A percentile compares a stretch with the other conserved stretches of the same genome.
These are phyloP conservation scores for Micromonas commoda DNA, from an alignment of 139 green algal genomes.

Conservation along the genomic window DNA sequence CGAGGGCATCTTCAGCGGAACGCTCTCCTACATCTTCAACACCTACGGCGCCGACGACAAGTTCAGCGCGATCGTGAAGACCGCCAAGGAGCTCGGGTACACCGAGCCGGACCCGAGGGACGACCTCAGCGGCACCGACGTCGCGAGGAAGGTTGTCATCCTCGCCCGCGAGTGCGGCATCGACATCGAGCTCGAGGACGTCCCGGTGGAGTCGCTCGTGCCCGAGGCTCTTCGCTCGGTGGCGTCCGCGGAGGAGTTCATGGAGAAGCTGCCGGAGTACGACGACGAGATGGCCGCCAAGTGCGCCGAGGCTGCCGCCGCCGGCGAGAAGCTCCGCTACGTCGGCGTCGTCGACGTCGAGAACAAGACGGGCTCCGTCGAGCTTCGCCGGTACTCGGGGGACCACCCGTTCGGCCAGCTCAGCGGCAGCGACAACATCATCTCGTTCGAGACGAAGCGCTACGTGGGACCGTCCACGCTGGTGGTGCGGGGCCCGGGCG, in stretches of 20 bases:
- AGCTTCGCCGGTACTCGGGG: slow-evolving; percentile 76
- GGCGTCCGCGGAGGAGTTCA: slow-evolving; percentile 62
- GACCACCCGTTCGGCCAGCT: slow-evolving; percentile 83
- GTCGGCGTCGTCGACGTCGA: slow-evolving; percentile 84
- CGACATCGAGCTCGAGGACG: slow-evolving; percentile 72
- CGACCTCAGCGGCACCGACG: slow-evolving; percentile 84
- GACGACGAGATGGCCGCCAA: slow-evolving; percentile 72
- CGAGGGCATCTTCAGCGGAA: slow-evolving; percentile 85
- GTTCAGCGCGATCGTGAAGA: slow-evolving; percentile 77
- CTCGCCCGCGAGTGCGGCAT: slow-evolving; percentile 80
- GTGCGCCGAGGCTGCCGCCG: slow-evolving; percentile 58
- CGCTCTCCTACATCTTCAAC: slow-evolving; percentile 98
- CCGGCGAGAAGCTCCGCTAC: slow-evolving; percentile 85
- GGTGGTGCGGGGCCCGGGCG: slow-evolving; percentile 82
- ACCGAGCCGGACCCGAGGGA: slow-evolving; percentile 94
- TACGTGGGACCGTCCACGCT: slow-evolving; percentile 51
- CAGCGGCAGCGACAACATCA: slow-evolving; percentile 81
- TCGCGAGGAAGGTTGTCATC: slow-evolving; percentile 92
- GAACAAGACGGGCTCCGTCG: slow-evolving; percentile 64
- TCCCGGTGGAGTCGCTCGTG: slow-evolving; percentile 82
- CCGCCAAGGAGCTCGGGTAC: slow-evolving; percentile 79
- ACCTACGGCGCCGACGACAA: slow-evolving; percentile 47
- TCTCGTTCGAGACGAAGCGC: slow-evolving; percentile 68
- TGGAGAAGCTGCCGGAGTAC: slow-evolving; percentile 76
- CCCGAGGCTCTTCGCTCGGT: slow-evolving; percentile 55